These are phyloP conservation scores for Aspergillus awamori DNA, from an alignment of 2,329 filamentous ascomycete species.

Conservation along the genomic window DNA sequence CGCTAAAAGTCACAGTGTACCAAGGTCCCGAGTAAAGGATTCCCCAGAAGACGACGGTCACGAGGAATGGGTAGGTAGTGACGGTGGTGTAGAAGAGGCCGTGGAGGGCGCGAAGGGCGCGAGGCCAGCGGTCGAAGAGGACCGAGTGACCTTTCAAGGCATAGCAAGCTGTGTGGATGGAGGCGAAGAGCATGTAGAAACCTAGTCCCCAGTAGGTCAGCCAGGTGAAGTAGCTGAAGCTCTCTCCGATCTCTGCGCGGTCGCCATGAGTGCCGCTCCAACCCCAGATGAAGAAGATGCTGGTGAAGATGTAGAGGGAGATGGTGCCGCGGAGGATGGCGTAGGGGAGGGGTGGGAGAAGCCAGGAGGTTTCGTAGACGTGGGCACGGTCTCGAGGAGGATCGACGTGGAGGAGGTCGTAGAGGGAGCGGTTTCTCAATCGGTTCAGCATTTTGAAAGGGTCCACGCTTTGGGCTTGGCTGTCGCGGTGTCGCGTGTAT, in stretches of 20 bases:
- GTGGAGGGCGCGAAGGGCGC: constrained; percentile 66
- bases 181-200: constrained; percentile 73
- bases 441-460: constrained; percentile 21
- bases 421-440: constrained; percentile 12
- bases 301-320: constrained; percentile 65
- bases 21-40: constrained; percentile 59
- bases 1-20: constrained; percentile 55
- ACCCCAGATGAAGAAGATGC: constrained; percentile 69
- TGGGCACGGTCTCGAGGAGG: constrained; percentile 52
- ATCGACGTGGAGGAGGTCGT: constrained; percentile 38
- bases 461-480: neutral
- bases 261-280: constrained; percentile 62
- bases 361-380: constrained; percentile 79
- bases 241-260: constrained; percentile 52
- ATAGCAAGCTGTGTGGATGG: constrained; percentile 71
- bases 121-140: constrained; percentile 63
- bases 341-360: constrained; percentile 68
- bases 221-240: constrained; percentile 82
- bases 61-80: constrained; percentile 67
- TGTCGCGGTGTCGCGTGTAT: neutral
- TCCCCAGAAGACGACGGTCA: constrained; percentile 72
- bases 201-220: constrained; percentile 80
- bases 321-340: constrained; percentile 56
- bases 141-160: constrained; percentile 54
- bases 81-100: constrained; percentile 65